A percentile compares a stretch with the other conserved stretches of the same genome.
Evolutionary conservation across 2,329 filamentous ascomycete species (phyloP).

Genomic region (Rhexocercosporidium sp.): DNA sequence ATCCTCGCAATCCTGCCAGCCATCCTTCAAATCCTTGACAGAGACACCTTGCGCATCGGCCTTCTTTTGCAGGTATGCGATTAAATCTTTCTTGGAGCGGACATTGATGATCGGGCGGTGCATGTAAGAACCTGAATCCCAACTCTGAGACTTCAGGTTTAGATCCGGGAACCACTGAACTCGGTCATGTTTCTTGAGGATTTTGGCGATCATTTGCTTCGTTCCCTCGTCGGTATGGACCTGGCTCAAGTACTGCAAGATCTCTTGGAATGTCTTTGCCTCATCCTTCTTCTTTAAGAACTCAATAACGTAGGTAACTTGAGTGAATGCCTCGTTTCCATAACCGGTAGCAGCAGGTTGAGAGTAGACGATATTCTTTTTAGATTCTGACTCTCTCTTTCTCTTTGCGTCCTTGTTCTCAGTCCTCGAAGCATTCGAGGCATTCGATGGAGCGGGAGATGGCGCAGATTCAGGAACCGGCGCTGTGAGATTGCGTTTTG

Average conservation of each 20-base stretch:
- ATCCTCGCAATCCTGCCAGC: constrained; percentile 85
- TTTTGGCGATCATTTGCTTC: constrained; percentile 68
- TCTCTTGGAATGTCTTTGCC: constrained; percentile 73
- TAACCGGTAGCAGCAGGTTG: constrained; percentile 78
- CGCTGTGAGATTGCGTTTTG: constrained; percentile 54
- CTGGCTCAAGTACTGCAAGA: constrained; percentile 81
- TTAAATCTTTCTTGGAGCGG: constrained; percentile 75
- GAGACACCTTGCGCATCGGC: constrained; percentile 79
- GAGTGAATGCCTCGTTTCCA: constrained; percentile 81
- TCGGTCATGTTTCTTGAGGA: constrained; percentile 68
- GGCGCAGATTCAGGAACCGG: constrained; percentile 59
- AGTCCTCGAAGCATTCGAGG: constrained; percentile 55
- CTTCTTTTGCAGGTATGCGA: constrained; percentile 81
- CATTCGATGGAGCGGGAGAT: constrained; percentile 65
- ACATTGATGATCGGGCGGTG: constrained; percentile 88
- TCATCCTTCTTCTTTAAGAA: constrained; percentile 77
- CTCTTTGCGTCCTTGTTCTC: constrained; percentile 68
- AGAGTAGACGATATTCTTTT: constrained; percentile 67
- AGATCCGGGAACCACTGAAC: constrained; percentile 62
- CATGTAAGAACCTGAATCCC: constrained; percentile 73
- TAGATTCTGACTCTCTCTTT: constrained; percentile 56
- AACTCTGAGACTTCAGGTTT: constrained; percentile 68
- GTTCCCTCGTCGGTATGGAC: constrained; percentile 64
- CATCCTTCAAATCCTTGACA: constrained; percentile 93
- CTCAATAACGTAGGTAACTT: constrained; percentile 85